A percentile compares a stretch with the other conserved stretches of the same genome.
phyloP scores from a whole-genome alignment of 495 filamentous ascomycete genomes.

The Pyronema domesticum region DNA sequence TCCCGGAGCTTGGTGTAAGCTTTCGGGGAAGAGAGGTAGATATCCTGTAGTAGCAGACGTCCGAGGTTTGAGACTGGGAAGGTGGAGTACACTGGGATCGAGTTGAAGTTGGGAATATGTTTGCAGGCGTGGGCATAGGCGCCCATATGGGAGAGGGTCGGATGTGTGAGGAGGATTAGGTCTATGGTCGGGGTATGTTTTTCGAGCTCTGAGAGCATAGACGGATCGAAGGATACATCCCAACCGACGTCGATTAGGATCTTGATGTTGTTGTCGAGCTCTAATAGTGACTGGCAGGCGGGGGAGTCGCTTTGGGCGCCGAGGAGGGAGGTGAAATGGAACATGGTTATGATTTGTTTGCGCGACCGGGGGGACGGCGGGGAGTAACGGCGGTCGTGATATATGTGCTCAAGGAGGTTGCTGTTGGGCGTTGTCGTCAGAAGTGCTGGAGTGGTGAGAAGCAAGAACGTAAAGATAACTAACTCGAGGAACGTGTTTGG shows the following conservation, averaged over 20 bases:
- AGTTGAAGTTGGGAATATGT: conserved; percentile 74
- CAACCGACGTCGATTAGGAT: conserved; percentile 88
- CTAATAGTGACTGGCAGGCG: conserved; percentile 84
- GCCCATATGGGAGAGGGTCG: conserved; percentile 74
- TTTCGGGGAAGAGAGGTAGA: conserved; percentile 76
- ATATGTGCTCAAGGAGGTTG: no score
- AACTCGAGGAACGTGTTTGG: no score
- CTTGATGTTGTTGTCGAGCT: conserved; percentile 93
- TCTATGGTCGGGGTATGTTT: conserved; percentile 57
- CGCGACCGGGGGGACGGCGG: no score
- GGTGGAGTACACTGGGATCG: conserved; percentile 93
- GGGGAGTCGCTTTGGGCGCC: conserved; percentile 73
- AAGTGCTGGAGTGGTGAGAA: no score
- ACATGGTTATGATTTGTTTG: conserved; percentile 39
- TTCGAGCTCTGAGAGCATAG: conserved; percentile 68
- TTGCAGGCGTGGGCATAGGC: conserved; percentile 96
- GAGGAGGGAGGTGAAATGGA: conserved; percentile 81
- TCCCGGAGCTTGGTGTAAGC: conserved; percentile 54
- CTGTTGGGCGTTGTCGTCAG: no score
- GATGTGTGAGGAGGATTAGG: conserved; percentile 84
- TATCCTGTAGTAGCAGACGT: conserved; percentile 73
- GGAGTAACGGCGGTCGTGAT: no score
- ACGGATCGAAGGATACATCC: conserved; percentile 74
- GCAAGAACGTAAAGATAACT: no score
- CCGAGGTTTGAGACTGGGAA: conserved; percentile 83